These are phyloP conservation scores for Penstemon barbatus DNA, from an alignment of 257 asterid genomes.

Conservation along the genomic window DNA sequence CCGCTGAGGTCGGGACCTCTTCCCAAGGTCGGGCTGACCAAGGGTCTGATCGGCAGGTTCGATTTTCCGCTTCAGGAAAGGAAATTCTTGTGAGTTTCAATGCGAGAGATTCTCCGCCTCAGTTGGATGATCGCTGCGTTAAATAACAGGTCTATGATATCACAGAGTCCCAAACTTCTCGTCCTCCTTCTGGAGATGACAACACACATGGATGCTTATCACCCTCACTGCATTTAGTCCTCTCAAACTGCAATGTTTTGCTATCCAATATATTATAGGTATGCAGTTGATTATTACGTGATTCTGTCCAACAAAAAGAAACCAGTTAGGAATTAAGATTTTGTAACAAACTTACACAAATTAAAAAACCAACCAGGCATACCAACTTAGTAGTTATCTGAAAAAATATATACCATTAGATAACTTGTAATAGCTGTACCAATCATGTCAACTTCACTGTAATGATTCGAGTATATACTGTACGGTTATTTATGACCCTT, in stretches of 20 bases:
- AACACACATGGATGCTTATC: constrained; percentile 54
- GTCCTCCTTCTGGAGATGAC: constrained; percentile 84
- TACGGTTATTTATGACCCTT: not conserved
- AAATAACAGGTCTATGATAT: too few species aligned
- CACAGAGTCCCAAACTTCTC: too few species aligned
- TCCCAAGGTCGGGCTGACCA: too few species aligned
- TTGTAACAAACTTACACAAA: not conserved
- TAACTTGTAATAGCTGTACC: not conserved
- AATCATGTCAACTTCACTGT: not conserved
- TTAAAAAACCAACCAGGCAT: not conserved
- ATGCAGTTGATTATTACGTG: constrained; percentile 48
- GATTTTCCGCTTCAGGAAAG: too few species aligned
- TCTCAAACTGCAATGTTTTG: constrained; percentile 44
- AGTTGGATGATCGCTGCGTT: too few species aligned
- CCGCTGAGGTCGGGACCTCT: too few species aligned
- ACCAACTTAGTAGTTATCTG: not conserved
- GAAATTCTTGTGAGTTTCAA: too few species aligned
- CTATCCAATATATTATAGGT: constrained; percentile 52
- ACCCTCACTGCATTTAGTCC: constrained; percentile 32
- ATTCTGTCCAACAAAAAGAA: constrained; percentile 29
- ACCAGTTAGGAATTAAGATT: not conserved
- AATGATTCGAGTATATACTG: not conserved
- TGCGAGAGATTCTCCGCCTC: too few species aligned
- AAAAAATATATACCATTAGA: not conserved
- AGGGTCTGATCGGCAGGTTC: too few species aligned